Conservation (phyloP, 768 basidiomycete genomes). For the Strobilomyces dryophilus region DNA sequence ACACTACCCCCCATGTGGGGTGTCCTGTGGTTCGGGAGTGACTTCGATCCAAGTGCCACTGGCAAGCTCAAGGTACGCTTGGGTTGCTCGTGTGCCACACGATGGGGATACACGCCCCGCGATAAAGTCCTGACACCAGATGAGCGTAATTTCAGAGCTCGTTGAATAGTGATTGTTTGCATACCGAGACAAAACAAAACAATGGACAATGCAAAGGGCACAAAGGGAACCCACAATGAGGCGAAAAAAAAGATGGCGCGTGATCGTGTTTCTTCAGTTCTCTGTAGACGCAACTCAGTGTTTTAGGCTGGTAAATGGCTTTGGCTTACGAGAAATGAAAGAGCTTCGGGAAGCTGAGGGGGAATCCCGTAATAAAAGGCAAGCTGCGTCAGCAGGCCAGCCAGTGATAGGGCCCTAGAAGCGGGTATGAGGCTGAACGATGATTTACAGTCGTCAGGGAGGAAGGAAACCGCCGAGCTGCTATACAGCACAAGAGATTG, state of each 20-base stretch:
- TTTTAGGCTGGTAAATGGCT: too few species aligned
- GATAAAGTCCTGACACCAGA: neutral
- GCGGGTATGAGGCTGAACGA: neutral
- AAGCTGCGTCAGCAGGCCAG: neutral
- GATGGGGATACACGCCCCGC: neutral
- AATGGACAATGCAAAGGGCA: conserved; percentile 1
- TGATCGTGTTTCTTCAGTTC: neutral
- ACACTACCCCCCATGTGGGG: neutral
- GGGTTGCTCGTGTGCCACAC: neutral
- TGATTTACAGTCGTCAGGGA: neutral
- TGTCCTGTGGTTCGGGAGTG: too few species aligned
- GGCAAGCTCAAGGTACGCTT: neutral
- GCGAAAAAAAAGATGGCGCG: neutral
- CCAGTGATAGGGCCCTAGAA: neutral
- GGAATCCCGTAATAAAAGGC: neutral
- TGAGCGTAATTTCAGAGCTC: too few species aligned
- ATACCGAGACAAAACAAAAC: neutral
- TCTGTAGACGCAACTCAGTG: neutral
- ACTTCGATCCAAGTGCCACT: too few species aligned
- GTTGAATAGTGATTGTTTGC: neutral
- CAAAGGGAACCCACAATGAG: neutral
- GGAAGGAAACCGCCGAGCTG: neutral
- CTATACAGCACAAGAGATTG: neutral
- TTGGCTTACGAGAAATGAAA: neutral
- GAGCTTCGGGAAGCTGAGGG: neutral